A percentile compares a stretch with the other conserved stretches of the same genome.
These are phyloP conservation scores for Penicillium frequentans DNA, from an alignment of 2,329 filamentous ascomycete genomes.

Conservation along the genomic window DNA sequence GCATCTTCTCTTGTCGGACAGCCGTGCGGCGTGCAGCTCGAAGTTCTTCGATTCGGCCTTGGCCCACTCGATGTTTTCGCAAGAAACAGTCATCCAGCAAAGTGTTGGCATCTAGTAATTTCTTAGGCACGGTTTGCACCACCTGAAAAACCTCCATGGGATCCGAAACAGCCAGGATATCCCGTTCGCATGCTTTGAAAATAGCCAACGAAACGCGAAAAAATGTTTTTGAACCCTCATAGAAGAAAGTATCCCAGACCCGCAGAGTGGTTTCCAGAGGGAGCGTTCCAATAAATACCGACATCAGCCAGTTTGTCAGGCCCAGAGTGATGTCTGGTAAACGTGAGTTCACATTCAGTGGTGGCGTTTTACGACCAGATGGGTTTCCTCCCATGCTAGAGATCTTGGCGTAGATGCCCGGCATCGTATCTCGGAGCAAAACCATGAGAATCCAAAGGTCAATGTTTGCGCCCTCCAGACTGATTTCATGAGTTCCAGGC, in stretches of 20 bases:
- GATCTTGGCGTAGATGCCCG: constrained; percentile 83
- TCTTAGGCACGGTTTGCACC: constrained; percentile 81
- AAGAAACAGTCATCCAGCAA: constrained; percentile 82
- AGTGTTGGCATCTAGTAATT: constrained; percentile 76
- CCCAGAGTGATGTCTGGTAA: constrained; percentile 89
- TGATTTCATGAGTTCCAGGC: constrained; percentile 87
- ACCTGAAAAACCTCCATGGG: constrained; percentile 96
- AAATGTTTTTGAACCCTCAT: constrained; percentile 89
- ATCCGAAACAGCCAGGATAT: constrained; percentile 77
- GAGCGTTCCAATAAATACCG: constrained; percentile 87
- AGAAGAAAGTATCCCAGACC: constrained; percentile 95
- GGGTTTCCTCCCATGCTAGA: constrained; percentile 61
- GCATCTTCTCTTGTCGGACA: constrained; percentile 42
- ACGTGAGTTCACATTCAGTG: constrained; percentile 48
- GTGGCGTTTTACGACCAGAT: constrained; percentile 42
- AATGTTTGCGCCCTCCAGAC: constrained; percentile 86
- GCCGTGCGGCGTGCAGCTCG: constrained; percentile 65
- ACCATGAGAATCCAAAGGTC: constrained; percentile 93
- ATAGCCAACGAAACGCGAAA: constrained; percentile 89
- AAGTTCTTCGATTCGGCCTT: constrained; percentile 76
- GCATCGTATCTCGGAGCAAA: constrained; percentile 77
- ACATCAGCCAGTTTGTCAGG: constrained; percentile 98
- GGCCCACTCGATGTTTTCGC: constrained; percentile 75
- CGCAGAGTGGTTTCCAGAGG: constrained; percentile 89
- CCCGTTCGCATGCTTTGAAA: constrained; percentile 81